Percentiles rank a stretch among this genome's conserved stretches.
Evolutionary conservation across 192 early-diverging fungal species (phyloP).

Genomic region (Gonapodya prolifera): DNA sequence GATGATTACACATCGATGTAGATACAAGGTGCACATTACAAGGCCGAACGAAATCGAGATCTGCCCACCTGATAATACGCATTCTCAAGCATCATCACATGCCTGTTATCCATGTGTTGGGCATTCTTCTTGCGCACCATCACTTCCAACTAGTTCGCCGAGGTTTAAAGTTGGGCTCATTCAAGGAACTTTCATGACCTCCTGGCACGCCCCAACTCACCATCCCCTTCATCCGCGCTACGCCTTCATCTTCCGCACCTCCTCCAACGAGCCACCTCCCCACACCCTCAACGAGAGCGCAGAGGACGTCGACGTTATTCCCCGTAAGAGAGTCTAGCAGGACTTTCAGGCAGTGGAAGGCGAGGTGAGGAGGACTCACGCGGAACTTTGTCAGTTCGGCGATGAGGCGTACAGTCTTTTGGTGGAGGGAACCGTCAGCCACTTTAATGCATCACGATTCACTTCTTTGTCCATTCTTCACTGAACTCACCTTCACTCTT

Average conservation of each 20-base stretch:
- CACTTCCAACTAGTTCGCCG: slow-evolving; percentile 55
- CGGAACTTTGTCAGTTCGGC: slow-evolving; percentile 90
- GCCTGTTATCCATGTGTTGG: slow-evolving; percentile 72
- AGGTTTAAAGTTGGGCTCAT: background rate
- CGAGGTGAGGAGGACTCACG: slow-evolving; percentile 62
- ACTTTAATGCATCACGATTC: background rate
- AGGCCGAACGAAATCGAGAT: background rate
- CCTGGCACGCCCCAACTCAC: slow-evolving; percentile 19
- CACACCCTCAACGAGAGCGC: slow-evolving; percentile 59
- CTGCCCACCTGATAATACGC: slow-evolving; percentile 61
- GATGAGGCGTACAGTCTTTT: slow-evolving; percentile 67
- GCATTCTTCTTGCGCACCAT: slow-evolving; percentile 78
- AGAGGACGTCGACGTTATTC: slow-evolving; percentile 74
- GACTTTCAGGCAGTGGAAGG: slow-evolving; percentile 74
- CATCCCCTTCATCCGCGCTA: slow-evolving; percentile 48
- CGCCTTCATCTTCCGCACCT: slow-evolving; percentile 54
- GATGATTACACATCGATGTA: background rate
- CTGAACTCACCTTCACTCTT: slow-evolving; percentile 50
- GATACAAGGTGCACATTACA: background rate
- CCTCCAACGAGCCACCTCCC: slow-evolving; percentile 78
- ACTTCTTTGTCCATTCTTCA: background rate
- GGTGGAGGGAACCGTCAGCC: background rate
- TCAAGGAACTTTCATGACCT: too few relatives aligned
- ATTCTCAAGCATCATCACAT: slow-evolving; percentile 83
- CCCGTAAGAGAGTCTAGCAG: slow-evolving; percentile 74